A percentile compares a stretch with the other conserved stretches of the same genome.
Conservation (phyloP, 345 rosid species). For the Balakata baccata region DNA sequence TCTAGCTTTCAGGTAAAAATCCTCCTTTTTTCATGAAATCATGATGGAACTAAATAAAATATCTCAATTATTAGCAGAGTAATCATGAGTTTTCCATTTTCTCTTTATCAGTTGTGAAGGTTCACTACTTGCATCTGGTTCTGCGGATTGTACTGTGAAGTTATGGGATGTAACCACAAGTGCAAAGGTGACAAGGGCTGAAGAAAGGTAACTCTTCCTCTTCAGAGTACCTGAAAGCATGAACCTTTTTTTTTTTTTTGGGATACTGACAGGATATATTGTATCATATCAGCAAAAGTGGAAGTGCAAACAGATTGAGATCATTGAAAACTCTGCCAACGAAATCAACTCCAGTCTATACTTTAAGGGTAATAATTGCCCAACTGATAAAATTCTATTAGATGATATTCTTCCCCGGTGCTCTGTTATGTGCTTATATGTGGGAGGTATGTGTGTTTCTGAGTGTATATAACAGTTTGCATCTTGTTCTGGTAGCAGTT, state of each 20-base stretch:
- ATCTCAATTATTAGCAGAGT: not conserved
- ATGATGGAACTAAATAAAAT: not conserved
- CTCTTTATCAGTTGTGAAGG: conserved; percentile 68
- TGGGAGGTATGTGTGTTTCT: no score
- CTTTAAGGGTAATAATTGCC: conserved; percentile 48
- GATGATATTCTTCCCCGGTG: not conserved
- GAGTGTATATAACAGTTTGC: not conserved
- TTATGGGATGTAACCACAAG: conserved; percentile 84
- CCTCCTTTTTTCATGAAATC: not conserved
- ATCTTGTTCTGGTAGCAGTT: conserved; percentile 41
- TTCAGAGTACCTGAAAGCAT: not conserved
- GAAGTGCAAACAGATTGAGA: conserved; percentile 66
- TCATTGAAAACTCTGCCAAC: conserved; percentile 79
- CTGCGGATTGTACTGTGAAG: conserved; percentile 91
- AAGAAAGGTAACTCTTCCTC: conserved; percentile 44
- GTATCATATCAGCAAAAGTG: conserved; percentile 47
- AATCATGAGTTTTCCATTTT: not conserved
- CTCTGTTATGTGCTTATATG: no score
- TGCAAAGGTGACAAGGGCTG: conserved; percentile 54
- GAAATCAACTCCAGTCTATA: conserved; percentile 73
- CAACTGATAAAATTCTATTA: not conserved
- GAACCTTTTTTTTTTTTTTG: not conserved
- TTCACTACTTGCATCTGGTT: conserved; percentile 90
- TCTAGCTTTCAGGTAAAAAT: conserved; percentile 72
- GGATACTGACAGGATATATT: not conserved